Evolutionary conservation across 768 basidiomycete species (phyloP), one percentile per base, ranked within the genome.

Genomic region (Tulasnella sp.): DNA sequence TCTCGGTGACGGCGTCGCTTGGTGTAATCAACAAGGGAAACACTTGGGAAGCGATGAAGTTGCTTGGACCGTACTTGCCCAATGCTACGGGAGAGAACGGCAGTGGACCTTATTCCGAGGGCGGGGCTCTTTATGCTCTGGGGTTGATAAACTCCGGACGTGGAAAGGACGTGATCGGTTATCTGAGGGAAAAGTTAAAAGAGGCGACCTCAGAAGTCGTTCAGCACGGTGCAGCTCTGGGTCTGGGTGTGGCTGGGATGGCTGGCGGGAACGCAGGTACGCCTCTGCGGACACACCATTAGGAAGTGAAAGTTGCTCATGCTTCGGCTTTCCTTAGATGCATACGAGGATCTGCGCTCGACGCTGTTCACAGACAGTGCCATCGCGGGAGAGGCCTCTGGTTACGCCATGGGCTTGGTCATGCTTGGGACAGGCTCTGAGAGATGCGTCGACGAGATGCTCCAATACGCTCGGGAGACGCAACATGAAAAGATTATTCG

Each of bases 401-500:
- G 96, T 12, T 97, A 90, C 71, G 87, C 93, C 1, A 97, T 99
- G 93, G 96, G 96, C 30, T 76, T 99, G 54, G 81, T 97, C 68
- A 97, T 97, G 93, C 79, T 99, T 4, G 96, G 92, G n/a, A 92
- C 91, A 2, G 92, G 82, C 15, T 83, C 83, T 44, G 75, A 77
- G 27, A 83, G 81, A 38, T 81, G 83, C 55, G 81, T 92, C 34
- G 84, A 88, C 27, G 96, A 99, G 73, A 98, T 97, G 94, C 75
- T 97, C 59, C 80, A 85, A 53, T 99, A 99, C 67, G 92, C 96
- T 27, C 81, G 87, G 57, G 96, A 99, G 69, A 99, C 96, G 1
- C 92, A 96, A 67, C 96, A 98, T 68, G 96, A 99, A 75, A 99
- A 98, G 75, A 98, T 98, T 67, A 98, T 98, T 57, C 85, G 96